phyloP scores from a whole-genome alignment of 2,329 filamentous ascomycete genomes.

The Colletotrichum gigasporum region DNA sequence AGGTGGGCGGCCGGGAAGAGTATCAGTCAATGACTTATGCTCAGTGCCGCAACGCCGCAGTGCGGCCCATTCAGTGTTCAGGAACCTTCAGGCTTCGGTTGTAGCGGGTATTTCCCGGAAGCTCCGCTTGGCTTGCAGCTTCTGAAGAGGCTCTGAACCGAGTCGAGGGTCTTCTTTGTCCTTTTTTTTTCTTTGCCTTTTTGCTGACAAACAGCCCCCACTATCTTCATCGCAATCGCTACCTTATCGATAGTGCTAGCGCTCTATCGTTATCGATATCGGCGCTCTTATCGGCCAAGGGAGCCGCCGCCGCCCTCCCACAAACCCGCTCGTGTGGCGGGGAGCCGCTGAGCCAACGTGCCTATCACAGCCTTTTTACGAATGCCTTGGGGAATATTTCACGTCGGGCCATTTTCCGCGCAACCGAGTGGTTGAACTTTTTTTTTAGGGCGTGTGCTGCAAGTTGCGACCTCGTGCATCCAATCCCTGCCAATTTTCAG shows the following conservation, averaged over 20 bases:
- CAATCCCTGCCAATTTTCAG: background rate
- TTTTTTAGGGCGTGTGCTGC: slow-evolving; percentile 13
- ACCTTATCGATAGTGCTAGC: background rate
- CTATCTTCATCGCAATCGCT: background rate
- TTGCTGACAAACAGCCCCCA: background rate
- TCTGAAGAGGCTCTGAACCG: too few species aligned
- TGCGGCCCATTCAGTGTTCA: background rate
- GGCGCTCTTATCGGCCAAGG: background rate
- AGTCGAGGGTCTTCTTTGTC: too few species aligned
- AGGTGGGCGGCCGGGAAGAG: background rate
- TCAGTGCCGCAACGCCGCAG: slow-evolving; percentile 4
- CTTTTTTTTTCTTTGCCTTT: background rate
- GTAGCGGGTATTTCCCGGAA: slow-evolving; percentile 23
- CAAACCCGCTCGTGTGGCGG: slow-evolving; percentile 8
- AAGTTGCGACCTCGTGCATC: slow-evolving; percentile 4
- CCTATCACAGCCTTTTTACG: slow-evolving; percentile 29
- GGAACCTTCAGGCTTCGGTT: background rate
- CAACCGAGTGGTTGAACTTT: slow-evolving; percentile 2
- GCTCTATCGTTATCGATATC: background rate
- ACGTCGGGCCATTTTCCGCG: slow-evolving; percentile 25
- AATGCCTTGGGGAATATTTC: slow-evolving; percentile 11
- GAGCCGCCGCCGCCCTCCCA: background rate
- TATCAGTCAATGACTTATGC: slow-evolving; percentile 13
- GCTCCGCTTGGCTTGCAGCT: slow-evolving; percentile 3
- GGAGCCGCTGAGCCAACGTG: slow-evolving; percentile 7